Evolutionary conservation across 805 yeast genomes (phyloP), one percentile per base, ranked within the genome.

Genomic region (Cyberlindnera petersonii): DNA sequence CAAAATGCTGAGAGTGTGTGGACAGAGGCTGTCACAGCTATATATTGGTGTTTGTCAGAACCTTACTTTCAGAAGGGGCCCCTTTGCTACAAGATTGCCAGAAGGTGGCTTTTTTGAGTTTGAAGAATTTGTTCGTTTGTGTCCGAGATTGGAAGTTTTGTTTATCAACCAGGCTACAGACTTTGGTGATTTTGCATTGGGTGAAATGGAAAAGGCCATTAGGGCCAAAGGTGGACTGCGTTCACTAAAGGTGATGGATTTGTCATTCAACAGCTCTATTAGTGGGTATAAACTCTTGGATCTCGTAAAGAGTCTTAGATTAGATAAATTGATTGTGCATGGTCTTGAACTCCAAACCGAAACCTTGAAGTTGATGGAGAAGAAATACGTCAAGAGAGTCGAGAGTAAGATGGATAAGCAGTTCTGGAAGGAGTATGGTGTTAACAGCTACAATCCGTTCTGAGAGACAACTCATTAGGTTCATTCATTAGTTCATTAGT

Each of bases 231-330:
- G 40, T 11, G 36, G 41, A 0, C 33, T 44, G 18, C 19, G 14
- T 5, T 9, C 15, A 2, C 33, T 55, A 16, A 48, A 24, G 11
- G 41, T 40, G 3, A 24, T 56, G 22, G 59, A 56, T 30, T 26
- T 56, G 5, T 54, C 59, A 4, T 52, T 51, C 35, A 56, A 54
- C 26, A 32, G 37, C 9, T 39, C 36, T 1, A 23, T 52, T 6
- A 46, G 52, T 22, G 56, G 58, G 0, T 55, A 48, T 34, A 50
- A 49, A 20, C 22, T 56, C 6, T 21, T 55, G 18, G 57, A 50
- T 1, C 26, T 55, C 4, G 26, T 52, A 7, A 47, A 46, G 24
- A 31, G 37, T 11, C 21, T 33, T 11, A 36, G 39, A 3, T 14
- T 55, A 18, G 41, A 45, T 1, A 22, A 34, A 5, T 31, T 56